Base-by-base conservation (phyloP, 2,329 filamentous ascomycete genomes). In the Sporothrix curviconia region DNA sequence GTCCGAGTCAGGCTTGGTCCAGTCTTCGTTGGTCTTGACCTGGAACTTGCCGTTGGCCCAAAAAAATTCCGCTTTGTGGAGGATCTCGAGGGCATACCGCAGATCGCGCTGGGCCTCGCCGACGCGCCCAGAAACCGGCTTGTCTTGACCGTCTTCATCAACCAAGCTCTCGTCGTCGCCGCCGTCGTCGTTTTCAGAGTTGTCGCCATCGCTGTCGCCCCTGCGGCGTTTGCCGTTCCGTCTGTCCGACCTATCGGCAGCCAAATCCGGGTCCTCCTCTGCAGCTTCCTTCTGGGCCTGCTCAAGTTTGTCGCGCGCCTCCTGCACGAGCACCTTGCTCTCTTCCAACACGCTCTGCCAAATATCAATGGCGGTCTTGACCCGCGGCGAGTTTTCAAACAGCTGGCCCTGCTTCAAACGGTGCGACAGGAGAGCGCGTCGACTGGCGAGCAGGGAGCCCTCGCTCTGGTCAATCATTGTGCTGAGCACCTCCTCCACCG, bases 401-500 rank as follows among this genome's bases (percentile, higher is more conserved):
- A 96, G 73, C 64, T 96, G 92, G 0, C 90, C 92, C 56, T 83
- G 78, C 15, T 79, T 80, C 44, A 96, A 74, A 60, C 82, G 83
- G 34, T 77, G 77, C 2, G 81, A 68, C 7, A 95, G 75, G 49
- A 86, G 77, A 2, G 77, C 74, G 54, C 90, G 82, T 66, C 94
- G 86, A 58, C 92, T 85, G 0, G 78, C 72, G 53, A 85, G 81
- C 57, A 92, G 80, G 1, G 73, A 68, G 6, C 75, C 76, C 58
- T 92, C 88, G 43, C 87, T 91, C 66, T 92, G 85, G 56, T 96
- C 90, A 58, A 96, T 86, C 92, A 99, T 96, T 4, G 86, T 84
- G 62, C 90, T 86, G 11, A 99, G 76, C 1, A 97, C 92, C 69
- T 97, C 89, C 17, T 85, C 82, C 1, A 96, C 86, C 0, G 92